phyloP scores from a whole-genome alignment of 306 rosid genomes.

The Dryas drummondii region DNA sequence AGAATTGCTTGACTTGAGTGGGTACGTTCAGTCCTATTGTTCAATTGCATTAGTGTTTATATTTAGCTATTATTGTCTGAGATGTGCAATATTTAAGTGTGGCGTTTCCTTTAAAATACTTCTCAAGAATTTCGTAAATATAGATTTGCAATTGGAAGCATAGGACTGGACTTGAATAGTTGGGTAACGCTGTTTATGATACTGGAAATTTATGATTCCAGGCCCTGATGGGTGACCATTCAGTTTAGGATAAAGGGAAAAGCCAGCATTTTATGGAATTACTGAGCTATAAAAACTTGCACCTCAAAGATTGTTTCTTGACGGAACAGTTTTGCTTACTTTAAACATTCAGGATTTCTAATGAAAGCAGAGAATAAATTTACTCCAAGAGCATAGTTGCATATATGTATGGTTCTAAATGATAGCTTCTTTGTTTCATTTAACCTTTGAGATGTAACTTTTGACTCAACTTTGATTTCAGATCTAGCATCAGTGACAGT shows the following conservation, averaged over 20 bases:
- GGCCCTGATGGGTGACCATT: background rate
- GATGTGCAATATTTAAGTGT: background rate
- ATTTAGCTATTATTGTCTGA: background rate
- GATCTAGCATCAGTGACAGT: slow-evolving; percentile 91
- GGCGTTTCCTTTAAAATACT: too few relatives aligned
- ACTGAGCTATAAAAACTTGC: background rate
- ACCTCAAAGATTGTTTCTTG: background rate
- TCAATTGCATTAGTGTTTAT: slow-evolving; percentile 5
- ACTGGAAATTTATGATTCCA: background rate
- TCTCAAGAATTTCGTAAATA: background rate
- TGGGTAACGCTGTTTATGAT: background rate
- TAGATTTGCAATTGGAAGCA: background rate
- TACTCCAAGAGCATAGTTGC: background rate
- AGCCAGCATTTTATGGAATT: background rate
- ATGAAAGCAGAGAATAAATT: background rate
- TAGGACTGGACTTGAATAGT: background rate
- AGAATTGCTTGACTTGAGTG: slow-evolving; percentile 92
- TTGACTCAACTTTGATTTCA: slow-evolving; percentile 39
- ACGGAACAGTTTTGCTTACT: background rate
- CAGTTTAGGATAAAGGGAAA: background rate
- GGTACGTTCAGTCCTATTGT: slow-evolving; percentile 48
- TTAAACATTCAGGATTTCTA: background rate
- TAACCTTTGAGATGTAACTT: slow-evolving; percentile 8
- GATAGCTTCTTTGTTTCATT: background rate
- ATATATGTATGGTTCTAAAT: background rate